Evolutionary conservation across 768 basidiomycete species (phyloP).

Genomic region (Psilocybe cyanescens): DNA sequence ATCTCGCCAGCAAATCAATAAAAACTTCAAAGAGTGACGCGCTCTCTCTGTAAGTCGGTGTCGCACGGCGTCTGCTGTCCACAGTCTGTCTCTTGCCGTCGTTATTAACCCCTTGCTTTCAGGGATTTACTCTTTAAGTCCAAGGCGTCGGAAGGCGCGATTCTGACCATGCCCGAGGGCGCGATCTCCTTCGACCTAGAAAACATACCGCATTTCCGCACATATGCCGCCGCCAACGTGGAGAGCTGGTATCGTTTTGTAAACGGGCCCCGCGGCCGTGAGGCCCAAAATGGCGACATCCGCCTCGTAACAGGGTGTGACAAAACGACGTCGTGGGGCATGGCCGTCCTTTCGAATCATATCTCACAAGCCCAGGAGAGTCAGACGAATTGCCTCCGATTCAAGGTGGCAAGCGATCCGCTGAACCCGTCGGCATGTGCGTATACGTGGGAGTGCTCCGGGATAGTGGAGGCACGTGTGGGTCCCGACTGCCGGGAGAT

Average conservation of each 20-base stretch:
- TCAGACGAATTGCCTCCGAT: neutral
- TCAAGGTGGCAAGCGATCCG: neutral
- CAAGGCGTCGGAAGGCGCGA: slow-evolving; percentile 13
- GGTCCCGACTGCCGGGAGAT: slow-evolving; percentile 10
- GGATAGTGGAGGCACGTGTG: neutral
- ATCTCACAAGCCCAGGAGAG: neutral
- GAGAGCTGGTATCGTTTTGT: slow-evolving; percentile 19
- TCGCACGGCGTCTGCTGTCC: no score
- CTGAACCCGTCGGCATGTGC: neutral
- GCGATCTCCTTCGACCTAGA: slow-evolving; percentile 14
- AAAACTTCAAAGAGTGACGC: neutral
- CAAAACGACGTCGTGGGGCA: slow-evolving; percentile 27
- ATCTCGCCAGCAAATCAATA: slow-evolving; percentile 7
- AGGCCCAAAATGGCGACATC: slow-evolving; percentile 24
- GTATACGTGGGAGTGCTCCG: slow-evolving; percentile 1
- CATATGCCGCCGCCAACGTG: slow-evolving; percentile 12
- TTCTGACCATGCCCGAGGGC: slow-evolving; percentile 20
- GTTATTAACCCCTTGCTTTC: neutral
- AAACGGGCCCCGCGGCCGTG: slow-evolving; percentile 19
- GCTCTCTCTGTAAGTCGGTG: neutral
- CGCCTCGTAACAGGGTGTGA: slow-evolving; percentile 29
- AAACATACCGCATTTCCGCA: slow-evolving; percentile 6
- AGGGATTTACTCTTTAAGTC: slow-evolving; percentile 10
- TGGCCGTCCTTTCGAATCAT: slow-evolving; percentile 14
- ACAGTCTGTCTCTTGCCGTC: no score